Percentiles rank a stretch among this genome's conserved stretches.
These are phyloP conservation scores for Angophora floribunda DNA, from an alignment of 345 rosid genomes.

Conservation along the genomic window DNA sequence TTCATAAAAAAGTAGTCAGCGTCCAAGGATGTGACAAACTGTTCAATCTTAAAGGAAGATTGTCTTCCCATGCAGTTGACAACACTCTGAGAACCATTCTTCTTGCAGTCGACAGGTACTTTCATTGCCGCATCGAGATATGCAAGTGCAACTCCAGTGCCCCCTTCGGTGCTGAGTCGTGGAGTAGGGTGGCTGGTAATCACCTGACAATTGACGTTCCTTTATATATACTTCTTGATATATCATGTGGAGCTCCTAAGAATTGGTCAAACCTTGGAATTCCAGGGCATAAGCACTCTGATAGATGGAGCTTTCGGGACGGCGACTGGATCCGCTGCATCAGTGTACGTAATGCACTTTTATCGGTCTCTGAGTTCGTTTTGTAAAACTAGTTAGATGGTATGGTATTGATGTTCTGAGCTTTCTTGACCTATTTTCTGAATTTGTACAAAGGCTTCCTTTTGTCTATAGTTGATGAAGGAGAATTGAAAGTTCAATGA, in stretches of 20 bases:
- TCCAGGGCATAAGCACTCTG: constrained; percentile 65
- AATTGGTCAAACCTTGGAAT: neutral
- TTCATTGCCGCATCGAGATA: constrained; percentile 69
- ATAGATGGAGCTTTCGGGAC: constrained; percentile 62
- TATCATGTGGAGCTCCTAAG: neutral
- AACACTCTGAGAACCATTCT: neutral
- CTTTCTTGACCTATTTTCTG: neutral
- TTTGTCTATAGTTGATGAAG: neutral
- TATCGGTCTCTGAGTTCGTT: neutral
- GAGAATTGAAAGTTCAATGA: neutral
- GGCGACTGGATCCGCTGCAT: constrained; percentile 58
- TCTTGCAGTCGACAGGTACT: constrained; percentile 67
- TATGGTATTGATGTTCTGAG: neutral
- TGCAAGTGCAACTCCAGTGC: constrained; percentile 77
- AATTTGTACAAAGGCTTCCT: neutral
- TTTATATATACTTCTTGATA: neutral
- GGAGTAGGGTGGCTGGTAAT: constrained; percentile 79
- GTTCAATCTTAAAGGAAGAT: neutral
- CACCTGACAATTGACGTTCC: neutral
- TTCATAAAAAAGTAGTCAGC: neutral
- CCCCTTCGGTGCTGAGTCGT: constrained; percentile 73
- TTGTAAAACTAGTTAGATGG: neutral
- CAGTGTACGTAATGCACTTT: constrained; percentile 38
- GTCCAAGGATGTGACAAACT: neutral
- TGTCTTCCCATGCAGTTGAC: neutral